Evolutionary conservation across 139 green algal species (phyloP).

Genomic region (Mesotaenium endlicherianum): DNA sequence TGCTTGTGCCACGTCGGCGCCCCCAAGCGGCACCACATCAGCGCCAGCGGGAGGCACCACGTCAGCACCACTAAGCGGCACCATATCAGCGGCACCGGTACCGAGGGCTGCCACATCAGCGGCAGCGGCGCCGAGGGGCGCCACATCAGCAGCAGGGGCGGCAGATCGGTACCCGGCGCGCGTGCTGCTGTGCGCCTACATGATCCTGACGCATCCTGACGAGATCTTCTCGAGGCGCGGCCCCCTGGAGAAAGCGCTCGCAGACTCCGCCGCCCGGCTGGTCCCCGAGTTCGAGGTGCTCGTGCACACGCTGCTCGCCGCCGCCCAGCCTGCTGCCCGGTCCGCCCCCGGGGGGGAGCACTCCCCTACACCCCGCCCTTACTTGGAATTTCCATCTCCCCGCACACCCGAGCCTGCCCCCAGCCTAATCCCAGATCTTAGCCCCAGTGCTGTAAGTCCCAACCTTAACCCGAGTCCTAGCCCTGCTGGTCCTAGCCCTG

Average conservation of each 20-base stretch:
- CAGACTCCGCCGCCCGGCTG: slow-evolving; percentile 58
- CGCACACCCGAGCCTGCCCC: neutral
- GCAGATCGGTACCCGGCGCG: slow-evolving; percentile 82
- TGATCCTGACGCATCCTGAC: slow-evolving; percentile 78
- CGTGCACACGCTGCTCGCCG: slow-evolving; percentile 45
- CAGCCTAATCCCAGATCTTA: neutral
- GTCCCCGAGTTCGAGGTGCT: slow-evolving; percentile 69
- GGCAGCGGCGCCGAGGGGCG: too few relatives aligned
- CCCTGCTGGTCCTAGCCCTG: neutral
- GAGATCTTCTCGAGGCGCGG: slow-evolving; percentile 62
- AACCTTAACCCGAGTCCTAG: neutral
- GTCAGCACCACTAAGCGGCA: too few relatives aligned
- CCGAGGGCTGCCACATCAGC: too few relatives aligned
- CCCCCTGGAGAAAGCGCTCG: slow-evolving; percentile 61
- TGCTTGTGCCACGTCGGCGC: too few relatives aligned
- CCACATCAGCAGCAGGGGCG: too few relatives aligned
- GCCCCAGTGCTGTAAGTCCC: neutral
- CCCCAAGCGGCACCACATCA: too few relatives aligned
- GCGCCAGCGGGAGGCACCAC: too few relatives aligned
- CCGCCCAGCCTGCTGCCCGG: neutral
- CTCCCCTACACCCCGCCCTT: neutral
- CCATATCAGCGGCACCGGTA: too few relatives aligned
- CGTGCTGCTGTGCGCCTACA: slow-evolving; percentile 84
- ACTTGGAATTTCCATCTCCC: neutral
- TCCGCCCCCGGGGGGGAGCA: neutral